Evolutionary conservation across 306 rosid genomes (phyloP), one percentile per base, ranked within the genome.

Genomic region (Mimosa bimucronata): DNA sequence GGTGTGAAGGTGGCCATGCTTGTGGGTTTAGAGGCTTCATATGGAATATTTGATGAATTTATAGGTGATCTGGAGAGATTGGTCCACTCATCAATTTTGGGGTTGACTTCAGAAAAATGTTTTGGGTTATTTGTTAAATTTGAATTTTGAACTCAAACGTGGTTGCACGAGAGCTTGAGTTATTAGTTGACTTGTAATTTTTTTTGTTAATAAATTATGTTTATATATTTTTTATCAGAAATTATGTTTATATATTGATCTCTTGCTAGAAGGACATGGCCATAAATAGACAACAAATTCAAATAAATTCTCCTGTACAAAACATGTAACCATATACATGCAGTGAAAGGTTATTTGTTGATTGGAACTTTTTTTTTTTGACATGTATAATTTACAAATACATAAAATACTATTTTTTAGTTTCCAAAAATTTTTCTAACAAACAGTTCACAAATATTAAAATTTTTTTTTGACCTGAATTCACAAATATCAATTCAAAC

Each of bases 101-200:
- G 41, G 62, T 52, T 71, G 41, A 71, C 28, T 46, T 69, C 12
- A 34, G 14, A 6, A 23, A 13, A 25, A 70, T 25, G 37, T 42
- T 41, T 41, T 25, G 38, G 9, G 13, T 44, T 0, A 68, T 28
- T 73, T 52, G 18, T 16, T 58, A 4, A 58, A 25, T 73, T 50
- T 10, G 23, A 46, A 46, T 71, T 73, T 18, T 19, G 16, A 45
- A 45, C 75, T 25, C 15, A 73, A 31, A 50, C 65, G 77, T 73
- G 77, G 77, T 48, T 73, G 77, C 65, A 52, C 77, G 3, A 34
- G 77, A 73, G 77, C 77, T 73, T 19, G 46, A 11, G 65, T 58
- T 58, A 31, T 30, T 30, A 9, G 77, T 52, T 73, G 65, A 73
- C 42, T 16, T 71, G 25, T 6, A 26, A 9, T 19, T 6, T 61